phyloP scores from a whole-genome alignment of 257 asterid species.

The Primulina eburnea region DNA sequence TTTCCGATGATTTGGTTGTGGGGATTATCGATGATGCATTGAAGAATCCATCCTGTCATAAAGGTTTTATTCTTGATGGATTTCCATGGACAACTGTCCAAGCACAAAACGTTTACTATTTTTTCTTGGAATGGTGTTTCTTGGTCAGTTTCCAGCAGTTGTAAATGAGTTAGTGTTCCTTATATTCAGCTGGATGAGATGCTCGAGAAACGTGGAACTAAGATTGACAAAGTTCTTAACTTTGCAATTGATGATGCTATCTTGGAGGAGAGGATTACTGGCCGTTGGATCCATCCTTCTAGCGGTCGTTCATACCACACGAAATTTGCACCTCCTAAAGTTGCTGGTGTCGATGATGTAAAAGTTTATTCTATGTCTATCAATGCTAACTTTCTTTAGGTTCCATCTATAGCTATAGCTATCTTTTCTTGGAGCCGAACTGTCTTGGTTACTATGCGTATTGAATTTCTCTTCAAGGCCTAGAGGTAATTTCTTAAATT shows the following conservation, averaged over 20 bases:
- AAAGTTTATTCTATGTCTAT: slow-evolving; percentile 12
- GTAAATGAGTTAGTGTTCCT: slow-evolving; percentile 6
- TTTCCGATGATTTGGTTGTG: slow-evolving; percentile 90
- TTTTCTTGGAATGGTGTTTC: slow-evolving; percentile 16
- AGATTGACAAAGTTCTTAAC: slow-evolving; percentile 87
- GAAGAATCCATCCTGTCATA: slow-evolving; percentile 88
- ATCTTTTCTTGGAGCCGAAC: slow-evolving; percentile 6
- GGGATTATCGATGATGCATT: slow-evolving; percentile 91
- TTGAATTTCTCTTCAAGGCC: not conserved
- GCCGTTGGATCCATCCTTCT: slow-evolving; percentile 98
- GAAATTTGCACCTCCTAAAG: slow-evolving; percentile 83
- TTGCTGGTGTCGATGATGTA: slow-evolving; percentile 81
- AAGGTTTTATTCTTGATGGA: slow-evolving; percentile 98
- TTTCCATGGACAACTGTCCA: slow-evolving; percentile 91
- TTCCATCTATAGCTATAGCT: not conserved
- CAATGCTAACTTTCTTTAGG: not conserved
- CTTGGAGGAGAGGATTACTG: slow-evolving; percentile 92
- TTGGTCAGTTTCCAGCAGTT: not conserved
- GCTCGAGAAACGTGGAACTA: slow-evolving; percentile 77
- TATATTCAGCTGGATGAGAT: slow-evolving; percentile 82
- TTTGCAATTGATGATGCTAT: slow-evolving; percentile 93
- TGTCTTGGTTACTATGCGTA: slow-evolving; percentile 6
- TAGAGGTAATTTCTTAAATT: slow-evolving; percentile 26
- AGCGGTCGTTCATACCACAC: slow-evolving; percentile 89
- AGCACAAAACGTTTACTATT: slow-evolving; percentile 70